These are phyloP conservation scores for Kazachstania taianensis DNA, from an alignment of 805 yeast species.

Conservation along the genomic window DNA sequence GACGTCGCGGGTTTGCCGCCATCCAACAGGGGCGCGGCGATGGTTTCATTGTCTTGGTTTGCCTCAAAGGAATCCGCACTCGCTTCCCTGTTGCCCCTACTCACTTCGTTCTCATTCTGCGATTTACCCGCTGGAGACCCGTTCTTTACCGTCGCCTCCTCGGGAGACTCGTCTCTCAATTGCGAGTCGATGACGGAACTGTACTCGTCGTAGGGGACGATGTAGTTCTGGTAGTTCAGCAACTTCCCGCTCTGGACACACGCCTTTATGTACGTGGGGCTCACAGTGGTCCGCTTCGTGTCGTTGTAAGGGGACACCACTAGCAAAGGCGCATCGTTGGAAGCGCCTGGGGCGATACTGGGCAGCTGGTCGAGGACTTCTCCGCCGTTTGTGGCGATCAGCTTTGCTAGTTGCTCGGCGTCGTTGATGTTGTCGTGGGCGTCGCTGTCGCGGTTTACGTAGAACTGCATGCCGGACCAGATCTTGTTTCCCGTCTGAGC, in stretches of 20 bases:
- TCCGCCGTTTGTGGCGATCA: constrained; percentile 21
- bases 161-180: constrained; percentile 5
- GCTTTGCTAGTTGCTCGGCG: constrained; percentile 11
- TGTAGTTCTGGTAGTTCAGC: constrained; percentile 15
- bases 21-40: too few species aligned
- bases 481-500: constrained; percentile 1
- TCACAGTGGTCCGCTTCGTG: constrained; percentile 23
- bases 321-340: constrained; percentile 9
- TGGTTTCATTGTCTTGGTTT: neutral
- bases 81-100: neutral
- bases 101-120: neutral
- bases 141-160: constrained; percentile 1
- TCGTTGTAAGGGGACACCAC: constrained; percentile 26
- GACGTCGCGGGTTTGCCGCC: neutral
- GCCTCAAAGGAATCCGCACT: constrained; percentile 4
- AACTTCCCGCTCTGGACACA: constrained; percentile 18
- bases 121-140: neutral
- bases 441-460: constrained; percentile 17
- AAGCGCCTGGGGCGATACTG: neutral
- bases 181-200: constrained; percentile 20
- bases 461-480: constrained; percentile 13
- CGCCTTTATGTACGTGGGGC: constrained; percentile 23
- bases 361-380: constrained; percentile 16
- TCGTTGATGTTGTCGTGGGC: constrained; percentile 20
- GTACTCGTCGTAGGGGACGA: constrained; percentile 24